Percentiles rank a stretch among this genome's conserved stretches.
Evolutionary conservation across 345 rosid genomes (phyloP).

Genomic region (Hypericum perforatum): DNA sequence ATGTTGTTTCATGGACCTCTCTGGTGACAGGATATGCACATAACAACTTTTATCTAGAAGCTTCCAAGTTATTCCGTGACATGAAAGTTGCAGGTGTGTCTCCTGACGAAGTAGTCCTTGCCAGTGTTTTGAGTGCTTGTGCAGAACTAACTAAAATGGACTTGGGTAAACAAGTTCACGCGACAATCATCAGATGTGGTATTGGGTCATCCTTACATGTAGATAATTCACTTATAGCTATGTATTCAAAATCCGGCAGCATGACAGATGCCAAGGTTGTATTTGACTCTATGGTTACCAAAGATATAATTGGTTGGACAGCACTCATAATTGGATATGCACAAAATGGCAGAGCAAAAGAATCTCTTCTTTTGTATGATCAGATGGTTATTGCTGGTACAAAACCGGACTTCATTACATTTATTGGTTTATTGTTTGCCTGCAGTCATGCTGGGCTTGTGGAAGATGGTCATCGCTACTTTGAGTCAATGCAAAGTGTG

Average conservation of each 20-base stretch:
- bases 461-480: conserved; percentile 43
- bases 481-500: conserved; percentile 52
- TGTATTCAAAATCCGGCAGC: conserved; percentile 80
- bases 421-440: conserved; percentile 80
- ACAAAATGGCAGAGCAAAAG: conserved; percentile 71
- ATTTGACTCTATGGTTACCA: conserved; percentile 45
- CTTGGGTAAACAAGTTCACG: conserved; percentile 81
- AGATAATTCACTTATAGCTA: conserved; percentile 61
- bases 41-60: conserved; percentile 49
- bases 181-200: conserved; percentile 43
- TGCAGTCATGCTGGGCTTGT: conserved; percentile 79
- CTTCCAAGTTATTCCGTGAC: conserved; percentile 50
- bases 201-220: conserved; percentile 51
- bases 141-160: conserved; percentile 66
- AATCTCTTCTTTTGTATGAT: conserved; percentile 44
- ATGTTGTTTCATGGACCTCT: conserved; percentile 89
- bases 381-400: conserved; percentile 52
- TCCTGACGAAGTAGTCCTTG: conserved; percentile 53
- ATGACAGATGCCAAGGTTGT: conserved; percentile 52
- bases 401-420: conserved; percentile 68
- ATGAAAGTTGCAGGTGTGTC: conserved; percentile 45
- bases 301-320: conserved; percentile 78
- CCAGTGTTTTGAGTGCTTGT: conserved; percentile 61
- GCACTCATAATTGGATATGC: conserved; percentile 83
- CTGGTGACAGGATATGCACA: conserved; percentile 68